phyloP scores from a whole-genome alignment of 768 basidiomycete genomes.

The Boletus sp. region DNA sequence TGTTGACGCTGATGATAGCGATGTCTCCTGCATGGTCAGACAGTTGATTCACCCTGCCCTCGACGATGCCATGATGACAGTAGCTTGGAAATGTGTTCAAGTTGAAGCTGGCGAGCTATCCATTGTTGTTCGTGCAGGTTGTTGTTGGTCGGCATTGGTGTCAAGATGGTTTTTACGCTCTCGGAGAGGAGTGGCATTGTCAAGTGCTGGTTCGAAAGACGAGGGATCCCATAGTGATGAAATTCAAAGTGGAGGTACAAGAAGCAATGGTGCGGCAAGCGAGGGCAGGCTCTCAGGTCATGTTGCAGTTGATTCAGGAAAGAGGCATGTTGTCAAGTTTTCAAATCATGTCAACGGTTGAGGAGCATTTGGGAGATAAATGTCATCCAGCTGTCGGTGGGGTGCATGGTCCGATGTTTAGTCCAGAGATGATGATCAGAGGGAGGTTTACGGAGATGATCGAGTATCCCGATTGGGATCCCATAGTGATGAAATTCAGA shows the following conservation, averaged over 20 bases:
- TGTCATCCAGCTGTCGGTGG: constrained; percentile 22
- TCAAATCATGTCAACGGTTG: constrained; percentile 64
- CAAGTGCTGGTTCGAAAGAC: constrained; percentile 77
- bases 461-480: constrained; percentile 32
- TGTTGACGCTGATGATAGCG: constrained; percentile 13
- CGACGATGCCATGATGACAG: constrained; percentile 50
- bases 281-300: constrained; percentile 51
- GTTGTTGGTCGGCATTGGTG: constrained; percentile 69
- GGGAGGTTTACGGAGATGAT: constrained; percentile 32
- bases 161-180: constrained; percentile 64
- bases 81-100: constrained; percentile 92
- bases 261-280: constrained; percentile 39
- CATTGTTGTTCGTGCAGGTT: constrained; percentile 66
- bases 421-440: constrained; percentile 30
- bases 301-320: constrained; percentile 73
- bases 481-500: constrained; percentile 75
- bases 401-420: constrained; percentile 21
- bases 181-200: constrained; percentile 64
- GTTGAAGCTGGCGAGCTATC: constrained; percentile 65
- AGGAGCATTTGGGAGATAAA: constrained; percentile 71
- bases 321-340: constrained; percentile 85
- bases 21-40: constrained; percentile 47
- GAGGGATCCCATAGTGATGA: constrained; percentile 54
- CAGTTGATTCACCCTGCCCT: constrained; percentile 43
- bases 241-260: constrained; percentile 83